These are phyloP conservation scores for Sanghuangporus sanghuang DNA, from an alignment of 1,284 basidiomycete genomes.

Conservation along the genomic window DNA sequence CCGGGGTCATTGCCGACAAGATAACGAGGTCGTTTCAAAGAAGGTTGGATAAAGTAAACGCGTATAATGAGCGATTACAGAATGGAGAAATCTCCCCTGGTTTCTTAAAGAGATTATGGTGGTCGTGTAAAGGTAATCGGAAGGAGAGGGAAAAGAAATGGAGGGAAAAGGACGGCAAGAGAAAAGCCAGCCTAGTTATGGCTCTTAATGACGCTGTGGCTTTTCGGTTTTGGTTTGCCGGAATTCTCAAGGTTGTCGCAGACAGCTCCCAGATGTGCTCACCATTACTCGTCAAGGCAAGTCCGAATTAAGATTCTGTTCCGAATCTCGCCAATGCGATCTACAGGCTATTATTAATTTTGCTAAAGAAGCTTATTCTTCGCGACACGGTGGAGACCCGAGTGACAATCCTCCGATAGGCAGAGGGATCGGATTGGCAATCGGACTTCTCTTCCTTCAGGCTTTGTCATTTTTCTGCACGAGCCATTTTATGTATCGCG, in stretches of 20 bases:
- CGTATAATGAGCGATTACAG: conserved; percentile 66
- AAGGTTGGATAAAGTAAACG: conserved; percentile 52
- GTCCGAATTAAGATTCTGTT: conserved; percentile 2
- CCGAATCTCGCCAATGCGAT: conserved; percentile 1
- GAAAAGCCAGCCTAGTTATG: conserved; percentile 61
- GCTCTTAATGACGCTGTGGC: conserved; percentile 82
- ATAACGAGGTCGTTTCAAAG: conserved; percentile 65
- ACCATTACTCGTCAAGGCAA: conserved; percentile 71
- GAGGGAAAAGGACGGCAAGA: conserved; percentile 60
- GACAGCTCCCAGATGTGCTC: conserved; percentile 72
- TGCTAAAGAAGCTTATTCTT: conserved; percentile 57
- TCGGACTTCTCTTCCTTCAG: conserved; percentile 71
- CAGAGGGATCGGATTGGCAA: conserved; percentile 68
- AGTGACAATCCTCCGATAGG: conserved; percentile 54
- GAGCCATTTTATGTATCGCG: conserved; percentile 80
- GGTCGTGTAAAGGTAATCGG: conserved; percentile 51
- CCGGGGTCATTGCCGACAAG: conserved; percentile 53
- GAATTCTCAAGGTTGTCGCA: conserved; percentile 69
- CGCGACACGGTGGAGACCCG: conserved; percentile 40
- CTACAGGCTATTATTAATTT: conserved; percentile 72
- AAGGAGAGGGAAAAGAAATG: conserved; percentile 56
- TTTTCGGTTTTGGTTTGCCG: conserved; percentile 80
- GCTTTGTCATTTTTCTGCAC: conserved; percentile 62
- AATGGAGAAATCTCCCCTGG: conserved; percentile 62
- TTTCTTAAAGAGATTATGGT: conserved; percentile 45